phyloP scores from a whole-genome alignment of 257 asterid genomes.

The Solanum bulbocastanum region DNA sequence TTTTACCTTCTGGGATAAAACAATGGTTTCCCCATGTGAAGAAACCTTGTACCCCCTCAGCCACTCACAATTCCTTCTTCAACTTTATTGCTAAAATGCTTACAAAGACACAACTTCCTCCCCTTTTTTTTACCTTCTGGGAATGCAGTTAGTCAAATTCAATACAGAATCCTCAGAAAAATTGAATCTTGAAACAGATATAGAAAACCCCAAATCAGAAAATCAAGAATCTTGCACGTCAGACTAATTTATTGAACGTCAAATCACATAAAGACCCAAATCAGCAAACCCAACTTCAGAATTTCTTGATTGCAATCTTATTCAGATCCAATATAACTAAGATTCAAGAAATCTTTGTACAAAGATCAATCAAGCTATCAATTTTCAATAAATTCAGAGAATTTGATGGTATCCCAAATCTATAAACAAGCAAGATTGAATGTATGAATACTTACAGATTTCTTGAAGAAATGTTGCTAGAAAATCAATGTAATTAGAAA shows the following conservation, averaged over 20 bases:
- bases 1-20: too few relatives aligned
- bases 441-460: neutral
- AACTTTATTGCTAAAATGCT: neutral
- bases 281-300: neutral
- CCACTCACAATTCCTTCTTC: neutral
- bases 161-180: neutral
- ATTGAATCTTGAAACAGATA: neutral
- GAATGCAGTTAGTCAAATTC: neutral
- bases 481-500: neutral
- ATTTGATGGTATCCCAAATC: neutral
- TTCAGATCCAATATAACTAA: slow-evolving; percentile 4
- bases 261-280: neutral
- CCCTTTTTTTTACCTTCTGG: neutral
- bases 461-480: neutral
- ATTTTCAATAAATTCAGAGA: neutral
- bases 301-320: neutral
- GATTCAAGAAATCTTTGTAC: neutral
- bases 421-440: neutral
- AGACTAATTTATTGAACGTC: neutral
- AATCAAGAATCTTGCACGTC: neutral
- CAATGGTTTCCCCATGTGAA: slow-evolving; percentile 83
- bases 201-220: neutral
- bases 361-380: neutral
- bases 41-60: neutral
- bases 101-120: neutral